Base-by-base conservation (phyloP, 768 basidiomycete genomes). In the Pilatotrama ljubarskyi region DNA sequence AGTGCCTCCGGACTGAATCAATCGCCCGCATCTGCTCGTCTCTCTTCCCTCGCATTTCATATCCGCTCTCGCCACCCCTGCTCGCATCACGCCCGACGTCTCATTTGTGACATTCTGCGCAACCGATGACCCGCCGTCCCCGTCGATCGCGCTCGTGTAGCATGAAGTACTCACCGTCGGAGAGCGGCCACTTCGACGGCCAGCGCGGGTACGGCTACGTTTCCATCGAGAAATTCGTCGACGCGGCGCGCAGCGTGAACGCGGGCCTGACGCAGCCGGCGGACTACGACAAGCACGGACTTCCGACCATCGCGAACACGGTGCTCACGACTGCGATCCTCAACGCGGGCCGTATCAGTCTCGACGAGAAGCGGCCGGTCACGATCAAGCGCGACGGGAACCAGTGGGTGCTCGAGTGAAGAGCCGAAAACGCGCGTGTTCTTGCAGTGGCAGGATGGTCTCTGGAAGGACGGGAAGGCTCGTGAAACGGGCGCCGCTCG, bases 141-240 rank as follows among this genome's bases (percentile, higher is more conserved):
- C 40, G 50, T n/a, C 52, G 46, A 6, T 37, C 18, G 9, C 20
- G 8, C 57, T 5, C 57, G 55, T 26, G 22, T 71, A 91, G 91
- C 77, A 95, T 96, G 90, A 96, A 95, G 69, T 96, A 96, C 75
- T 90, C 92, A 38, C 91, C 93, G 5, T 93, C 91, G 53, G 91
- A 91, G 75, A 89, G 84, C 56, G 95, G 93, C 6, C 89, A 93
- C 75, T 96, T 97, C 70, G 95, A 96, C 69, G 95, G 95, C 26
- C 95, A 95, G 75, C 84, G 88, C 57, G 94, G 94, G 15, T 97
- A 97, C 73, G 95, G 91, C 61, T 86, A 96, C 72, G 78, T 95
- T 67, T 94, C 91, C 17, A 91, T 95, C 66, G 93, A 93, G 74
- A 95, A 91, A 74, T 95, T 95, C 75, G 78, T 96, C 71, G 93